Evolutionary conservation across 768 basidiomycete genomes (phyloP), one percentile per base, ranked within the genome.

Genomic region (Trametes villosa): DNA sequence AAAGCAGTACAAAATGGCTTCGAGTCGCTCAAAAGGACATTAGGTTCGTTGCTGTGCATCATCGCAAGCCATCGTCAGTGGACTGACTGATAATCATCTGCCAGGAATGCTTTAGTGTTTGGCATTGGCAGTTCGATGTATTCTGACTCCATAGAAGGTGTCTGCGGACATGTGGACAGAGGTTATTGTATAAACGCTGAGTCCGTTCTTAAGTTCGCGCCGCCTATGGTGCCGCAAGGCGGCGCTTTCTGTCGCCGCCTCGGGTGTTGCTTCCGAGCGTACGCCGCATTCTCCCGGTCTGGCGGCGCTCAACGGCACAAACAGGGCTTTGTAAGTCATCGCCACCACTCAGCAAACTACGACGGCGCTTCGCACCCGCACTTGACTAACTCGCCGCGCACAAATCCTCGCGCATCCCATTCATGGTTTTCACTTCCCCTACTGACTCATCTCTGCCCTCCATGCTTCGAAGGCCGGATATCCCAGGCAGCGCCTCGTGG

Each of bases 401-500:
- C n/a, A n/a, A n/a, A n/a, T n/a, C n/a, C n/a, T n/a, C n/a, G n/a
- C n/a, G n/a, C n/a, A n/a, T n/a, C n/a, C n/a, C n/a, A n/a, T n/a
- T n/a, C n/a, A n/a, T n/a, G n/a, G n/a, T n/a, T n/a, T n/a, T n/a
- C n/a, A n/a, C n/a, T n/a, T 45, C 24, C 44, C 13, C 20, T 45
- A 24, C 38, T 17, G 1, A 20, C 29, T 30, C 42, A 27, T 12
- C 31, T 24, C 27, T 33, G 27, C 9, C 13, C 13, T 15, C 13
- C 36, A 38, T 11, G 13, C 12, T 20, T 3, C n/a, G 34, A 26
- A n/a, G 24, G n/a, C 44, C 33, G 24, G 18, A 27, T 34, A 47
- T 30, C 15, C 22, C 26, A 15, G 30, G 52, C 59, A 48, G 59
- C 46, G 59, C 60, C 47, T 57, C 47, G 33, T 40, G 36, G 15